Conservation (phyloP, 2,329 filamentous ascomycete genomes). For the Penicillium sp. region DNA sequence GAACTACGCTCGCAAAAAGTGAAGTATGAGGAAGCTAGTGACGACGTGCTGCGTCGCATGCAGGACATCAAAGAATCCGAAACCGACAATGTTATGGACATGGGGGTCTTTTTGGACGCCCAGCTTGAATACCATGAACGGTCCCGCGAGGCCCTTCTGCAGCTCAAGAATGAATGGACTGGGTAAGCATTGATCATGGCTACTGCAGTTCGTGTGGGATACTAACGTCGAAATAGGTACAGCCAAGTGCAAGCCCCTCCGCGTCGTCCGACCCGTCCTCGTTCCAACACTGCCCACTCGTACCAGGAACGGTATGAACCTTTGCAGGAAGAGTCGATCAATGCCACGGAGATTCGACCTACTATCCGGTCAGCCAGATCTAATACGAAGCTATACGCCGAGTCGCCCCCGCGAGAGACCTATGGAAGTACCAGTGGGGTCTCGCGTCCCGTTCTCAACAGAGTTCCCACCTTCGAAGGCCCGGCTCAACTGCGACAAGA, state of each 20-base stretch:
- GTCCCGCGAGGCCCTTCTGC: slow-evolving; percentile 76
- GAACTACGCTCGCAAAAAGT: slow-evolving; percentile 86
- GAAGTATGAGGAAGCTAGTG: slow-evolving; percentile 93
- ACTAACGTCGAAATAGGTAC: slow-evolving; percentile 12
- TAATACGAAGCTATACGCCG: slow-evolving; percentile 28
- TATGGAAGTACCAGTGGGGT: slow-evolving; percentile 30
- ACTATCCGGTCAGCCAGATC: slow-evolving; percentile 51
- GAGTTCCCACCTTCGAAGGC: slow-evolving; percentile 60
- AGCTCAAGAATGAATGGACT: slow-evolving; percentile 66
- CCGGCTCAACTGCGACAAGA: slow-evolving; percentile 54
- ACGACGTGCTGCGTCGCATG: slow-evolving; percentile 90
- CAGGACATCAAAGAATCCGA: slow-evolving; percentile 94
- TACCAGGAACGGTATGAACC: slow-evolving; percentile 59
- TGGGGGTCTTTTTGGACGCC: slow-evolving; percentile 79
- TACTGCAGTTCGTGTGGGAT: slow-evolving; percentile 2
- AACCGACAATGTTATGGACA: slow-evolving; percentile 73
- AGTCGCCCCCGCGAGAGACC: slow-evolving; percentile 42
- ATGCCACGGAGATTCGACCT: slow-evolving; percentile 50
- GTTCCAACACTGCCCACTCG: slow-evolving; percentile 64
- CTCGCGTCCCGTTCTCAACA: slow-evolving; percentile 49
- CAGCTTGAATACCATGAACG: slow-evolving; percentile 90
- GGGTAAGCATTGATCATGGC: slow-evolving; percentile 45
- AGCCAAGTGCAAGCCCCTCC: slow-evolving; percentile 25
- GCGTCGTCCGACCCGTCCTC: slow-evolving; percentile 52
- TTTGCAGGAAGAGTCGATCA: slow-evolving; percentile 55